Evolutionary conservation across 1,284 basidiomycete species (phyloP).

Genomic region (Bondarzewia mesenterica): DNA sequence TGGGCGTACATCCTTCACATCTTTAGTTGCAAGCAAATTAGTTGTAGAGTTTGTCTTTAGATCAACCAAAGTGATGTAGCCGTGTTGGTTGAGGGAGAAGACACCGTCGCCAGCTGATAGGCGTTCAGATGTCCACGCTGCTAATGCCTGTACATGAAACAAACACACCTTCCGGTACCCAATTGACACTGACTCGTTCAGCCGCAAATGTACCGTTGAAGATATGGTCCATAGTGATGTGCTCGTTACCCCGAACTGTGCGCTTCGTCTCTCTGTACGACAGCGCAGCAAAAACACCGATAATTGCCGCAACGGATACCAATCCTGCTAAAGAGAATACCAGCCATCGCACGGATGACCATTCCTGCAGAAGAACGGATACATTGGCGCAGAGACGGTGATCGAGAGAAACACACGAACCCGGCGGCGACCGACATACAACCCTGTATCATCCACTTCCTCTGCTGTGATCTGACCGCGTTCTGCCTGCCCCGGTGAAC

Average conservation of each 20-base stretch:
- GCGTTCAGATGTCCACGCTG: conserved; percentile 4
- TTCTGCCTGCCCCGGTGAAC: conserved; percentile 21
- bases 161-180: conserved; percentile 80
- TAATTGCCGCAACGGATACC: conserved; percentile 46
- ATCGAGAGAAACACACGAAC: conserved; percentile 1
- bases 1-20: conserved; percentile 54
- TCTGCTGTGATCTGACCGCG: conserved; percentile 16
- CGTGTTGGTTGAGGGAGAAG: conserved; percentile 57
- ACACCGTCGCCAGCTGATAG: conserved; percentile 81
- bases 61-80: conserved; percentile 70
- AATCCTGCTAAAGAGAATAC: conserved; percentile 45
- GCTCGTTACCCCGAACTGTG: conserved; percentile 46
- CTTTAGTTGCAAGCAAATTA: conserved; percentile 47
- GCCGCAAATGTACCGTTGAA: conserved; percentile 81
- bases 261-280: conserved; percentile 52
- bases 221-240: conserved; percentile 80
- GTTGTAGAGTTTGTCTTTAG: conserved; percentile 66
- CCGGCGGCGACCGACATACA: conserved; percentile 29
- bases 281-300: conserved; percentile 67
- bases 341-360: conserved; percentile 45
- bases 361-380: conserved; percentile 22
- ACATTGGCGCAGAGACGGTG: not conserved
- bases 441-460: conserved; percentile 19
- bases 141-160: not conserved
- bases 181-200: conserved; percentile 44